Evolutionary conservation across 805 yeast species (phyloP).

Genomic region (Diddensiella caesifluorescens): DNA sequence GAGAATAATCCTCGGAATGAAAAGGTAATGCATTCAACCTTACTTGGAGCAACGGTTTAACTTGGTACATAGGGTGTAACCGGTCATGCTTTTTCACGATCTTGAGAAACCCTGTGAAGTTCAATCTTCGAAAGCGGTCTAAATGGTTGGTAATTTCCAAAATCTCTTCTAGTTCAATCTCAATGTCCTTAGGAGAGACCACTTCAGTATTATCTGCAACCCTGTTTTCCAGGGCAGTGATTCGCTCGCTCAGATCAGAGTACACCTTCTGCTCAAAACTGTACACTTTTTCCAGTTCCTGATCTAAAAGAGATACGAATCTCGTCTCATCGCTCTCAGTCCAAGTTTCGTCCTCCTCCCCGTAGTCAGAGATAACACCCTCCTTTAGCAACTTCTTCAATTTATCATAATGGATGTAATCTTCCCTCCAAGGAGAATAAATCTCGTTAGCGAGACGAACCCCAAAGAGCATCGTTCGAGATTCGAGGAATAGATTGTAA

Average conservation of each 20-base stretch:
- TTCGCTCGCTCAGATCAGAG: constrained; percentile 57
- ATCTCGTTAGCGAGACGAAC: constrained; percentile 74
- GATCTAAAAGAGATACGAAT: constrained; percentile 69
- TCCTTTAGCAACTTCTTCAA: constrained; percentile 77
- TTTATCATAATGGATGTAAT: constrained; percentile 86
- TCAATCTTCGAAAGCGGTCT: constrained; percentile 84
- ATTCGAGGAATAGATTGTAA: too few species aligned
- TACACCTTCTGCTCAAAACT: constrained; percentile 74
- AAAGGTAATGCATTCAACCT: constrained; percentile 83
- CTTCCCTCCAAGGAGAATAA: constrained; percentile 86
- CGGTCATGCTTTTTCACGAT: constrained; percentile 96
- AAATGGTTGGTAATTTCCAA: constrained; percentile 74
- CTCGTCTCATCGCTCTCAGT: constrained; percentile 74
- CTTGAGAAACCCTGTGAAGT: constrained; percentile 91
- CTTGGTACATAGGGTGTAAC: constrained; percentile 81
- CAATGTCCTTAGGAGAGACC: constrained; percentile 57
- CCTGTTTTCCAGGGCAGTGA: constrained; percentile 57
- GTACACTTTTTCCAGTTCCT: constrained; percentile 87
- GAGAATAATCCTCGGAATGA: constrained; percentile 92
- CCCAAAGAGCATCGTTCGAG: constrained; percentile 68
- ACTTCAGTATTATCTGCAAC: constrained; percentile 37
- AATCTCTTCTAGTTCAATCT: constrained; percentile 64
- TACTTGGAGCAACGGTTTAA: constrained; percentile 81
- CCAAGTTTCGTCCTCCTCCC: constrained; percentile 53
- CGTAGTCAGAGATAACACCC: constrained; percentile 25